Percentiles rank a stretch among this genome's conserved stretches.
phyloP scores from a whole-genome alignment of 176 grass and related monocot species.

The Themeda triandra region DNA sequence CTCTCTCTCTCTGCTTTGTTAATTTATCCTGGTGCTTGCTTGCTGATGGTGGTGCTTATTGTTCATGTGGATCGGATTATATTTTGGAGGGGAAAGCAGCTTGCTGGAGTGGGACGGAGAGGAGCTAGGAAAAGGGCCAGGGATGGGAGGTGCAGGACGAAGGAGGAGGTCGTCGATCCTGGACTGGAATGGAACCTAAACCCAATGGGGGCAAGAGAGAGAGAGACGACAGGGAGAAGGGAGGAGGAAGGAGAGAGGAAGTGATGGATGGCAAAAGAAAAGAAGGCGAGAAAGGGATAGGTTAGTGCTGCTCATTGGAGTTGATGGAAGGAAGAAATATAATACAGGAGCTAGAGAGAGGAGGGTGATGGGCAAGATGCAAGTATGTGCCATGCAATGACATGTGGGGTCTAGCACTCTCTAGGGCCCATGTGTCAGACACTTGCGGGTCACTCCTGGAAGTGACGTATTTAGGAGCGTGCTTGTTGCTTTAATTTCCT shows the following conservation, averaged over 20 bases:
- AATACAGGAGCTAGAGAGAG: constrained; percentile 35
- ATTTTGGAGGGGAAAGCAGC: constrained; percentile 13
- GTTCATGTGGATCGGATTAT: constrained; percentile 16
- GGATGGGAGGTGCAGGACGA: neutral
- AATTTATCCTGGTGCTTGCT: constrained; percentile 29
- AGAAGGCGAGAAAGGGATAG: constrained; percentile 21
- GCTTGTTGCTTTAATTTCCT: constrained; percentile 24
- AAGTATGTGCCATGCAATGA: neutral
- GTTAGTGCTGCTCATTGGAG: constrained; percentile 43
- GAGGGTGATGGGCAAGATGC: neutral
- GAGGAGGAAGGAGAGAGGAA: neutral
- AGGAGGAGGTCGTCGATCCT: constrained; percentile 8
- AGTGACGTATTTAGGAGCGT: neutral
- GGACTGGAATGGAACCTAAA: neutral
- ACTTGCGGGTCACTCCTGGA: no score
- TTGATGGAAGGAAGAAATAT: constrained; percentile 38
- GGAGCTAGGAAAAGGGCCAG: neutral
- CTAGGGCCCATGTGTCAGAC: neutral
- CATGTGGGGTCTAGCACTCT: neutral
- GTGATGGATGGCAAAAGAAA: neutral
- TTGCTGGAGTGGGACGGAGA: neutral
- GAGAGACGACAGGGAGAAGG: neutral
- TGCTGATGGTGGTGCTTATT: constrained; percentile 38
- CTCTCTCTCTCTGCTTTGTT: constrained; percentile 8
- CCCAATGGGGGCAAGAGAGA: constrained; percentile 16